Percentiles rank a stretch among this genome's conserved stretches.
Conservation (phyloP, 1,139 yeast species). For the Hansenula lynferdii region DNA sequence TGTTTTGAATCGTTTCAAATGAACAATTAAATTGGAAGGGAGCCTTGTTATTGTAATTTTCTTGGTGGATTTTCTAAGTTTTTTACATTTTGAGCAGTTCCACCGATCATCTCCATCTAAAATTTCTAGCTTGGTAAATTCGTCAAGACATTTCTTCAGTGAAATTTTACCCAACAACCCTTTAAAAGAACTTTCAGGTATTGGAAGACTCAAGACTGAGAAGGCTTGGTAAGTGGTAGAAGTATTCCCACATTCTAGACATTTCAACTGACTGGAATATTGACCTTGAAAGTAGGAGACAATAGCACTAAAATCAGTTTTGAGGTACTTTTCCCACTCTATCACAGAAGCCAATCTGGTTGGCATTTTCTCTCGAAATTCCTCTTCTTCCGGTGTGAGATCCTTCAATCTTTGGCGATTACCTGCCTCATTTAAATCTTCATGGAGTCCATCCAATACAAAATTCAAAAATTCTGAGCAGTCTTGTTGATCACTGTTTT, state of each 20-base stretch:
- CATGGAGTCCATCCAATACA: conserved; percentile 80
- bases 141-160: conserved; percentile 62
- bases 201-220: conserved; percentile 70
- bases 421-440: conserved; percentile 75
- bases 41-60: conserved; percentile 64
- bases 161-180: conserved; percentile 28
- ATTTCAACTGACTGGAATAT: conserved; percentile 72
- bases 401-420: conserved; percentile 47
- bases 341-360: conserved; percentile 83
- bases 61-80: conserved; percentile 62
- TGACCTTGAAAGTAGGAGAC: conserved; percentile 92
- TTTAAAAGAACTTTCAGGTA: conserved; percentile 37
- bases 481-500: conserved; percentile 85
- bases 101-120: conserved; percentile 83
- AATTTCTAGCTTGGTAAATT: conserved; percentile 61
- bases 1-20: conserved; percentile 70
- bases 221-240: conserved; percentile 88
- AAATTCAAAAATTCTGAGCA: conserved; percentile 88
- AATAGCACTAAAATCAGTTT: conserved; percentile 77
- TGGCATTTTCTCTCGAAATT: conserved; percentile 66
- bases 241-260: conserved; percentile 70
- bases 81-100: conserved; percentile 82
- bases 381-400: conserved; percentile 73
- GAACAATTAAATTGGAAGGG: conserved; percentile 69
- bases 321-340: conserved; percentile 91